These are phyloP conservation scores for Chlorella sp. DNA, from an alignment of 139 green algal species.

Conservation along the genomic window DNA sequence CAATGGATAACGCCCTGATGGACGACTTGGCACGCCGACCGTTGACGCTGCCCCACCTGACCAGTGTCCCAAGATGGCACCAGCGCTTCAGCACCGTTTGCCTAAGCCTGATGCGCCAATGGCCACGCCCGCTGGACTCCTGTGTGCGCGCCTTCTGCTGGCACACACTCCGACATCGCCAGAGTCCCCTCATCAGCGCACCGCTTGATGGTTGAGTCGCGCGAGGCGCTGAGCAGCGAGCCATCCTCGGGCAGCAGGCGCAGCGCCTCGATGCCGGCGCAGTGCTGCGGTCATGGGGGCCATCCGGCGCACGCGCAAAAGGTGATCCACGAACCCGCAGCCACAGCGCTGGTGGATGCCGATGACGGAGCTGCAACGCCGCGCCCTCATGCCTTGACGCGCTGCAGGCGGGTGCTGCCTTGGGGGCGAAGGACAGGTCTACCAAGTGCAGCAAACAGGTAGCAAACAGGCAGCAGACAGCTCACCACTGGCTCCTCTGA, in stretches of 20 bases:
- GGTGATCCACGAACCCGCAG: background rate
- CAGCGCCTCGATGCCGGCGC: constrained; percentile 43
- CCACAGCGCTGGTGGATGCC: background rate
- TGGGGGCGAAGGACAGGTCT: too few species aligned
- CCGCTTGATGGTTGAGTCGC: constrained; percentile 53
- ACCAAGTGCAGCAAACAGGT: too few species aligned
- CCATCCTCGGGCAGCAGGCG: constrained; percentile 20
- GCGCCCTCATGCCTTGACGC: background rate
- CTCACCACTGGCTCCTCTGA: background rate
- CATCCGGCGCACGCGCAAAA: too few species aligned
- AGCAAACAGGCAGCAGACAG: background rate
- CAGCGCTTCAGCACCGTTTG: background rate
- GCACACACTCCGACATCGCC: constrained; percentile 20
- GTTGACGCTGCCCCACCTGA: too few species aligned
- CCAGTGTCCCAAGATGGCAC: background rate
- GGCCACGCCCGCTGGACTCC: too few species aligned
- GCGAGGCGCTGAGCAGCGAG: constrained; percentile 48
- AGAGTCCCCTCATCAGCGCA: too few species aligned
- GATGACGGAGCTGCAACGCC: background rate
- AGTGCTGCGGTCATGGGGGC: constrained; percentile 49
- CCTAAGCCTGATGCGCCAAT: too few species aligned
- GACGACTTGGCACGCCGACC: too few species aligned
- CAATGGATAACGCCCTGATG: too few species aligned
- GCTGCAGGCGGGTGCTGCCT: too few species aligned
- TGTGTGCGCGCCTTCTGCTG: background rate